Evolutionary conservation across 371 early-diverging fungal genomes (phyloP).

Genomic region (Funneliformis caledonium): DNA sequence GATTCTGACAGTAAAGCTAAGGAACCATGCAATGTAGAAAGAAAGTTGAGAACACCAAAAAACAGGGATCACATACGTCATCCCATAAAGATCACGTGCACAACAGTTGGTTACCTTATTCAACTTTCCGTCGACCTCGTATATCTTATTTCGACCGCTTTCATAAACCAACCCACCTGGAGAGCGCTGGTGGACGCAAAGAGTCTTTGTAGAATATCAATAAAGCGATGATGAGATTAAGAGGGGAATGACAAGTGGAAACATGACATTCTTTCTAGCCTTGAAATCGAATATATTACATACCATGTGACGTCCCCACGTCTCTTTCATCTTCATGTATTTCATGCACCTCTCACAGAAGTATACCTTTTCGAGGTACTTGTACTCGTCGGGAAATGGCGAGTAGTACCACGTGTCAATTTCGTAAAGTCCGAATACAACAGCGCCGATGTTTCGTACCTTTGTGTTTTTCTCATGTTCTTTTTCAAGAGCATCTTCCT

Average conservation of each 20-base stretch:
- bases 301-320: slow-evolving; percentile 28
- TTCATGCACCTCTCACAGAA: slow-evolving; percentile 98
- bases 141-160: slow-evolving; percentile 84
- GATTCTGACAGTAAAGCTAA: slow-evolving; percentile 93
- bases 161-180: slow-evolving; percentile 99
- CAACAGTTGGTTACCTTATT: slow-evolving; percentile 63
- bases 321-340: slow-evolving; percentile 74
- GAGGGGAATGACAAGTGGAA: not conserved
- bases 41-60: not conserved
- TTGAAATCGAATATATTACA: not conserved
- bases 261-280: not conserved
- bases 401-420: slow-evolving; percentile 97
- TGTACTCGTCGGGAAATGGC: slow-evolving; percentile 98
- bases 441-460: slow-evolving; percentile 70
- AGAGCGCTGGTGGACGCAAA: slow-evolving; percentile 87
- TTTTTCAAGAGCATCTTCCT: slow-evolving; percentile 7
- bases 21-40: not conserved
- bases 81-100: not conserved
- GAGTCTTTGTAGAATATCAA: slow-evolving; percentile 62
- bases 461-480: slow-evolving; percentile 6
- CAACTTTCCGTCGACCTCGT: slow-evolving; percentile 96
- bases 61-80: not conserved
- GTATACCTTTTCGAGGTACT: slow-evolving; percentile 68
- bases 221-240: not conserved
- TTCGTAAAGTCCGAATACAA: slow-evolving; percentile 80